Evolutionary conservation across 345 rosid genomes (phyloP).

Genomic region (Gossypium mustelinum): DNA sequence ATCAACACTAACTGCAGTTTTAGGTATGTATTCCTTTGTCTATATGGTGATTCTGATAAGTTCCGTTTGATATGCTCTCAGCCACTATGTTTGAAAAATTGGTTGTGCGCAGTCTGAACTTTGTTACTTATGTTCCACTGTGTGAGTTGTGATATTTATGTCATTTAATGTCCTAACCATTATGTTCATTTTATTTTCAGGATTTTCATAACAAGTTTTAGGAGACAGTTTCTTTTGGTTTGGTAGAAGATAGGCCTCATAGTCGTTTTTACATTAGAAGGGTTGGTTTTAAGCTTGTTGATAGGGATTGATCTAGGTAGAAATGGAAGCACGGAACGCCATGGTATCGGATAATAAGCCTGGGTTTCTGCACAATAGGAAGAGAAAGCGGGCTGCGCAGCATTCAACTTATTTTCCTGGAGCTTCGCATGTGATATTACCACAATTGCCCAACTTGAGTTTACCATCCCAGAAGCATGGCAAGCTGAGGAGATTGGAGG

Average conservation of each 20-base stretch:
- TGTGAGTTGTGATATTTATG: not conserved
- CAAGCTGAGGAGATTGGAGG: conserved; percentile 52
- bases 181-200: conserved; percentile 8
- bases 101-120: not conserved
- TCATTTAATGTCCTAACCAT: not conserved
- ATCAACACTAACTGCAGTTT: not conserved
- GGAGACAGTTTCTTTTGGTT: not conserved
- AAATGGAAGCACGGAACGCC: conserved; percentile 57
- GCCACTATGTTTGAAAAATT: not conserved
- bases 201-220: not conserved
- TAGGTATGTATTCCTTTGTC: conserved; percentile 4
- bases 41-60: not conserved
- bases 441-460: conserved; percentile 30
- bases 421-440: conserved; percentile 30
- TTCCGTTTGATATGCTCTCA: not conserved
- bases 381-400: conserved; percentile 46
- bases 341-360: conserved; percentile 55
- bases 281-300: conserved; percentile 6
- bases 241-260: not conserved
- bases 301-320: conserved; percentile 25
- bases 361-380: conserved; percentile 33
- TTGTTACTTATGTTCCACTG: not conserved
- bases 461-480: conserved; percentile 24
- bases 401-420: conserved; percentile 37
- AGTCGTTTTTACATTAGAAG: not conserved